Percentiles rank a stretch among this genome's conserved stretches.
phyloP scores from a whole-genome alignment of 1,284 basidiomycete species.

The Sanguinoderma infundibulare region DNA sequence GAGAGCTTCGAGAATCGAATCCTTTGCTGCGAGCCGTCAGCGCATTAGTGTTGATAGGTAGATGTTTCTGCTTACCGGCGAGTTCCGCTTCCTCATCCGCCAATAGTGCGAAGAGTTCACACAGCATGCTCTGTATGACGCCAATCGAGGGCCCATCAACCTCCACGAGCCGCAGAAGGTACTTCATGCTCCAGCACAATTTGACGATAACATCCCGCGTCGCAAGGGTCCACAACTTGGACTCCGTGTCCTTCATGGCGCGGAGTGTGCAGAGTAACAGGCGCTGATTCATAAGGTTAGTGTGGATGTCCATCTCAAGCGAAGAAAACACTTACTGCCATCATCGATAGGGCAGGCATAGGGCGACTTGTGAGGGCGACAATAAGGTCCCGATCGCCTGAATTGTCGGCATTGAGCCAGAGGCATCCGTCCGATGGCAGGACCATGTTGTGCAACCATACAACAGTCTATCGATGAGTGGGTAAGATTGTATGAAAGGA shows the following conservation, averaged over 20 bases:
- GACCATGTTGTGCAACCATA: conserved; percentile 50
- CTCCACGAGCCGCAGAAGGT: conserved; percentile 14
- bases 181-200: conserved; percentile 24
- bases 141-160: background rate
- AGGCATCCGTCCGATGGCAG: background rate
- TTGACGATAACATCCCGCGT: conserved; percentile 19
- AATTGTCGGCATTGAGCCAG: background rate
- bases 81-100: conserved; percentile 11
- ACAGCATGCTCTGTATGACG: conserved; percentile 3
- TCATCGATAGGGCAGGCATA: conserved; percentile 17
- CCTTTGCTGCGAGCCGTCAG: conserved; percentile 40
- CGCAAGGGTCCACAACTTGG: background rate
- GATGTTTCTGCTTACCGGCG: conserved; percentile 4
- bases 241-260: background rate
- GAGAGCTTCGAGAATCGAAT: conserved; percentile 45
- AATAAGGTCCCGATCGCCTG: background rate
- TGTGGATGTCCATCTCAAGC: background rate
- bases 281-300: conserved; percentile 4
- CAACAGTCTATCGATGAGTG: conserved; percentile 47
- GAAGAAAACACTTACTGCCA: conserved; percentile 13
- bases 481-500: conserved; percentile 3
- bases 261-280: background rate
- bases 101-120: conserved; percentile 24
- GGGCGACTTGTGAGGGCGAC: conserved; percentile 1
- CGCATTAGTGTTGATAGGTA: background rate